Percentiles rank a stretch among this genome's conserved stretches.
phyloP scores from a whole-genome alignment of 208 protist genomes.

The Acanthamoeba royreba region DNA sequence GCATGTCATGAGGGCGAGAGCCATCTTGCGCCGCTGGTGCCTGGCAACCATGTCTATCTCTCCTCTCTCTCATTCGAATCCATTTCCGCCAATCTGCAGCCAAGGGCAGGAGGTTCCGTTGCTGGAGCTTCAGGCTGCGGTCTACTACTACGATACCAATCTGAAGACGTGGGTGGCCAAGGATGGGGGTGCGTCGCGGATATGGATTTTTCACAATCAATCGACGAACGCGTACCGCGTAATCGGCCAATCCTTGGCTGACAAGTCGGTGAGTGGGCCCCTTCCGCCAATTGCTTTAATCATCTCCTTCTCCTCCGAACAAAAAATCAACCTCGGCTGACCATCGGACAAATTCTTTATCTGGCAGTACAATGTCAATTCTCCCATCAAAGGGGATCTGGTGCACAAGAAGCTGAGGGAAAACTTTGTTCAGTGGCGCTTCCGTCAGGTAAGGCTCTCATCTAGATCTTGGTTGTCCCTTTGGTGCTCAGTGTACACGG shows the following conservation, averaged over 20 bases:
- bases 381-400: background rate
- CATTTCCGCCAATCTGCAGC: too few relatives aligned
- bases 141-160: slow-evolving; percentile 24
- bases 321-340: background rate
- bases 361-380: slow-evolving; percentile 10
- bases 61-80: too few relatives aligned
- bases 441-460: background rate
- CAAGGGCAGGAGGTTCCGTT: background rate
- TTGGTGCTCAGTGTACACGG: background rate
- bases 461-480: background rate
- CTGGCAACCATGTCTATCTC: too few relatives aligned
- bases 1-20: too few relatives aligned
- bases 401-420: slow-evolving; percentile 19
- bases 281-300: background rate
- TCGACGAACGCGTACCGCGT: background rate
- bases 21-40: too few relatives aligned
- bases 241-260: background rate
- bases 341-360: background rate
- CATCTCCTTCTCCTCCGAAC: too few relatives aligned
- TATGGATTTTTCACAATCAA: background rate
- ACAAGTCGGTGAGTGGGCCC: background rate
- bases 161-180: background rate
- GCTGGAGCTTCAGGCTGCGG: background rate
- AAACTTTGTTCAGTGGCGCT: slow-evolving; percentile 30
- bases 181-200: background rate